Conservation (phyloP, 768 basidiomycete species). For the Termitomyces sp. region DNA sequence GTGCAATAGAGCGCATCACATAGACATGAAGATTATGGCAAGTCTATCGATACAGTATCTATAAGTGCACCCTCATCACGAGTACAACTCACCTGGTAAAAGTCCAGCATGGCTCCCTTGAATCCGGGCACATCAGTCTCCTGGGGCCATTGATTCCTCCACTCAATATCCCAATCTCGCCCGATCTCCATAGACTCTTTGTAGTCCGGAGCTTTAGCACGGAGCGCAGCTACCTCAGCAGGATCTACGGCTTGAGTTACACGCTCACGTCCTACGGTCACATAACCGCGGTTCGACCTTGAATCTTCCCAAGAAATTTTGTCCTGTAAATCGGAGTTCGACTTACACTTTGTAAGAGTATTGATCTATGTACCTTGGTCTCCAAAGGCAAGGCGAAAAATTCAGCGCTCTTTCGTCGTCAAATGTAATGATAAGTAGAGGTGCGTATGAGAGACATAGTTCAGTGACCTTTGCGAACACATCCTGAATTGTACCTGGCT, state of each 20-base stretch:
- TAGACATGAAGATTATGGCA: slow-evolving; percentile 72
- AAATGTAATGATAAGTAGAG: not conserved
- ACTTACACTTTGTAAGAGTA: not conserved
- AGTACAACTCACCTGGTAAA: slow-evolving; percentile 53
- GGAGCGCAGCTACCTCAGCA: slow-evolving; percentile 69
- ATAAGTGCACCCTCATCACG: not conserved
- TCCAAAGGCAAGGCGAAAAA: slow-evolving; percentile 69
- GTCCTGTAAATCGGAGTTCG: slow-evolving; percentile 31
- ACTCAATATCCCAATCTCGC: slow-evolving; percentile 71
- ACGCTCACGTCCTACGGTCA: slow-evolving; percentile 74
- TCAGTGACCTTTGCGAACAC: slow-evolving; percentile 61
- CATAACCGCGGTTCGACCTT: slow-evolving; percentile 81
- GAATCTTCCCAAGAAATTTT: slow-evolving; percentile 80
- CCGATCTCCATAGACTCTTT: slow-evolving; percentile 91
- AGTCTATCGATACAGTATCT: slow-evolving; percentile 32
- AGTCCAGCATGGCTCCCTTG: slow-evolving; percentile 68
- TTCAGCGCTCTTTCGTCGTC: slow-evolving; percentile 55
- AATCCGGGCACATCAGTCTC: slow-evolving; percentile 62
- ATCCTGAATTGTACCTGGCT: slow-evolving; percentile 43
- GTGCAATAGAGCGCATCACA: slow-evolving; percentile 81
- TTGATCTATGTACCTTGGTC: slow-evolving; percentile 43
- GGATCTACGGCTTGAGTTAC: slow-evolving; percentile 71
- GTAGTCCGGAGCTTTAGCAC: slow-evolving; percentile 70
- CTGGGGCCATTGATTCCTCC: slow-evolving; percentile 79
- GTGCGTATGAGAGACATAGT: not conserved